Base-by-base conservation (phyloP, 225 moss, liverwort and hornwort genomes). In the Antitrichia curtipendula region DNA sequence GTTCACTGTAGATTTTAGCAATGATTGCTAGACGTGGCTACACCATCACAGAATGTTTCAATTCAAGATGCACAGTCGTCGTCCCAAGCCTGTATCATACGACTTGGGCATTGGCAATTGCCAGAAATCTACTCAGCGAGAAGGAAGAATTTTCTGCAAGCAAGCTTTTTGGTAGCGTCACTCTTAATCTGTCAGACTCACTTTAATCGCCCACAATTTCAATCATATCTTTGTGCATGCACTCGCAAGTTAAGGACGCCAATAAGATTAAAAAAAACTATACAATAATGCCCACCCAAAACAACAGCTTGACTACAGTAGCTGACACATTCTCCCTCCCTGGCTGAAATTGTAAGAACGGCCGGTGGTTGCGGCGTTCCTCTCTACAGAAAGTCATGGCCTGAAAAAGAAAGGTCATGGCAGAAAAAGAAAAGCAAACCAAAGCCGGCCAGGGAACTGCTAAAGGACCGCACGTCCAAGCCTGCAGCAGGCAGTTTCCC, bases 401-500 rank as follows among this genome's bases (percentile, higher is more conserved):
- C 73, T 54, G 62, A 63, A 82, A 80, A 82, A 77, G 82, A 88
- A 82, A 78, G 66, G 84, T 87, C 91, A 78, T 84, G 84, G 85
- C 75, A 84, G 87, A 45, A 84, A n/a, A 49, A 61, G 63, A 8
- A 24, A 81, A 81, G 63, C 60, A 80, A 57, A 54, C 7, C 63
- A 16, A 81, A 62, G 58, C 58, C 49, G 4, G 11, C 13, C 54
- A 85, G 72, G 64, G 64, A 82, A 68, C 88, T 88, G 88, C 69
- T 62, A 65, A 87, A 85, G 91, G 84, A 89, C 84, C 57, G 90
- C 86, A 86, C 86, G 88, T 88, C 82, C 78, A 86, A 70, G 85
- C 84, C 78, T 75, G 69, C 73, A 8, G 7, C 5, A 49, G 54
- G 84, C 87, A 72, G 81, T 81, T 91, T 91, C 87, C 85, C 89